Conservation (phyloP, 805 yeast genomes). For the Barnettozyma siamensis region DNA sequence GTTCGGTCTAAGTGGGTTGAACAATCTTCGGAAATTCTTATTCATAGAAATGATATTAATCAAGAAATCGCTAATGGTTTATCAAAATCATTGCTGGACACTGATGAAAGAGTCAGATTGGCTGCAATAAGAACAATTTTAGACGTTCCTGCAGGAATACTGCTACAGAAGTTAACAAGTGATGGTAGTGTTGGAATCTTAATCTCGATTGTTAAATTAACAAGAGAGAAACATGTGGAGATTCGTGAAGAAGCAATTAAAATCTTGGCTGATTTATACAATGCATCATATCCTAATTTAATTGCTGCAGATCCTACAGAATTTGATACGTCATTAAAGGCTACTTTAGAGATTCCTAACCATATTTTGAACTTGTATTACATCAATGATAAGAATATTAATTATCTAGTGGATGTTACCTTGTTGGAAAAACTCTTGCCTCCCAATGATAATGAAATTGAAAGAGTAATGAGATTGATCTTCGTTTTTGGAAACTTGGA, state of each 20-base stretch:
- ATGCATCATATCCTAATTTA: slow-evolving; percentile 34
- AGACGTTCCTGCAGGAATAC: slow-evolving; percentile 38
- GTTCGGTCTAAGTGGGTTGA: slow-evolving; percentile 72
- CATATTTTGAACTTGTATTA: slow-evolving; percentile 60
- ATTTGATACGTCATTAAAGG: slow-evolving; percentile 16
- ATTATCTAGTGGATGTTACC: slow-evolving; percentile 55
- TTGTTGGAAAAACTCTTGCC: slow-evolving; percentile 61
- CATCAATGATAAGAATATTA: slow-evolving; percentile 65
- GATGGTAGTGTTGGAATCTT: slow-evolving; percentile 40
- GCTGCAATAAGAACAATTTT: slow-evolving; percentile 50
- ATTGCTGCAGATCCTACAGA: slow-evolving; percentile 13
- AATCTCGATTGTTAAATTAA: slow-evolving; percentile 51
- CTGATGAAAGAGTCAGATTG: slow-evolving; percentile 67
- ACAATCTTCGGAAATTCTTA: slow-evolving; percentile 44
- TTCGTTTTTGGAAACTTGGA: slow-evolving; percentile 44
- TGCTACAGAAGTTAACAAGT: slow-evolving; percentile 44
- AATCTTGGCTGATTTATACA: slow-evolving; percentile 50
- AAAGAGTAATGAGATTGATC: slow-evolving; percentile 50
- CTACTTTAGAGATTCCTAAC: slow-evolving; percentile 50
- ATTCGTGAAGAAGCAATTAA: slow-evolving; percentile 57
- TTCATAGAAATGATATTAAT: slow-evolving; percentile 38
- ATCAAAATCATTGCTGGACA: slow-evolving; percentile 64
- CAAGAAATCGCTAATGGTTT: slow-evolving; percentile 52
- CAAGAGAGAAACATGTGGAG: slow-evolving; percentile 63
- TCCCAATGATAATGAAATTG: slow-evolving; percentile 36